Evolutionary conservation across 495 filamentous ascomycete species (phyloP).

Genomic region (Aspergillus bridgeri): DNA sequence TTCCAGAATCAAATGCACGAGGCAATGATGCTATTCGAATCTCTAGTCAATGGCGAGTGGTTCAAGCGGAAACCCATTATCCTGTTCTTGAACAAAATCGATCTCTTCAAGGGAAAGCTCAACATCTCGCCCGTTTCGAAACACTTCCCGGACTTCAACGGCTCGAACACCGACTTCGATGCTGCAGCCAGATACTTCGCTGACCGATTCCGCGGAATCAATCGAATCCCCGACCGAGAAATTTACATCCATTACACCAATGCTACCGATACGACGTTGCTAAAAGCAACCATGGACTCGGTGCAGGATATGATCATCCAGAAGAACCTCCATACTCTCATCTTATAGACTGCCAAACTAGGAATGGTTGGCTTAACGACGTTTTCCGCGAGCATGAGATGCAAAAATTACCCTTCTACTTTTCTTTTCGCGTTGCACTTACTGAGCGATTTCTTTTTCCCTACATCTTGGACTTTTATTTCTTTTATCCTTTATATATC

Average conservation of each 20-base stretch:
- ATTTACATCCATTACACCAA: conserved; percentile 94
- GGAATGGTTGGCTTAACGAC: conserved; percentile 25
- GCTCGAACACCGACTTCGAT: conserved; percentile 50
- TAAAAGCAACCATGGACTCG: conserved; percentile 96
- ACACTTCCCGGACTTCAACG: conserved; percentile 91
- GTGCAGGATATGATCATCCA: conserved; percentile 99
- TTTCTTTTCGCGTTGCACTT: conserved; percentile 21
- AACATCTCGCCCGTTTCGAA: conserved; percentile 73
- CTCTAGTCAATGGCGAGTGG: conserved; percentile 95
- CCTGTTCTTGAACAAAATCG: conserved; percentile 98
- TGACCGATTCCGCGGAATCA: conserved; percentile 82
- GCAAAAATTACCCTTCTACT: conserved; percentile 21
- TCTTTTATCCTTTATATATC: conserved; percentile 8
- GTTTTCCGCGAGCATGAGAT: conserved; percentile 24
- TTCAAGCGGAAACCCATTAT: conserved; percentile 95
- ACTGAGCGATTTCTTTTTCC: conserved; percentile 18
- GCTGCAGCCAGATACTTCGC: conserved; percentile 80
- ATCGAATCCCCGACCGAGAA: conserved; percentile 79
- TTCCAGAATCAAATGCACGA: conserved; percentile 98
- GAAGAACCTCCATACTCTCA: conserved; percentile 89
- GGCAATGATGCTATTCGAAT: conserved; percentile 96
- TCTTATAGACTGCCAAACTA: conserved; percentile 61
- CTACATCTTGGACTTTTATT: conserved; percentile 6
- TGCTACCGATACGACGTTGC: conserved; percentile 88
- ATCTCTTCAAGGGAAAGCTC: conserved; percentile 92